Base-by-base conservation (phyloP, 768 basidiomycete species). In the Lactifluus piperatus region DNA sequence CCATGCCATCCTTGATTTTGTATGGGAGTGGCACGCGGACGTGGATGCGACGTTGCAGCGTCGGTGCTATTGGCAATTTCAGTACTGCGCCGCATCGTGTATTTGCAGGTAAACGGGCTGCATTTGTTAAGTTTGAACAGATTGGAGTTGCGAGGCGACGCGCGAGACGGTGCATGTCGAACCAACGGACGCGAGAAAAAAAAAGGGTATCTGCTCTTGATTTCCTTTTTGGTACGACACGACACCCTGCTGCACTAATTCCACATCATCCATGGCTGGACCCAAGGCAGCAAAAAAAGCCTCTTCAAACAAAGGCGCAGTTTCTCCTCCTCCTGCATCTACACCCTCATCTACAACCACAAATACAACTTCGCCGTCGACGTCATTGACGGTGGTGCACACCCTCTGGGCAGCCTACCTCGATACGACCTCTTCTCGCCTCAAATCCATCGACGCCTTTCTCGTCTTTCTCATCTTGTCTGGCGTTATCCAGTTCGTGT, bases 401-500 rank as follows among this genome's bases (percentile, higher is more conserved):
- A 76, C 84, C 16, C 78, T 94, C 29, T 87, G 82, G 81, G 82
- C 78, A 66, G 83, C 89, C 20, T 98, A 98, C 77, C 73, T 74
- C 66, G 79, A 83, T 32, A 78, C 82, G 55, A 97, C 94, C 0
- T 78, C 92, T 5, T 74, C 88, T 65, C 82, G 91, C 14, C 84
- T 98, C 67, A 95, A 97, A 76, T 85, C 94, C 73, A 85, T 98
- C 70, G 97, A 99, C 76, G 74, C 84, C 8, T 97, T 97, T 78
- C 80, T 98, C 63, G 74, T 89, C 60, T 97, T 95, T 79, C 80
- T 95, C 67, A 84, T 97, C 77, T 78, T 95, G 47, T 89, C 90
- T 2, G 97, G 97, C 66, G 79, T 94, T 58, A 70, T 84, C 46
- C 94, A 97, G 71, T 97, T 99, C 74, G 74, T 81, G 10, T 98